Percentiles rank a stretch among this genome's conserved stretches.
Conservation (phyloP, 2,329 filamentous ascomycete species). For the Colletotrichum noveboracense region DNA sequence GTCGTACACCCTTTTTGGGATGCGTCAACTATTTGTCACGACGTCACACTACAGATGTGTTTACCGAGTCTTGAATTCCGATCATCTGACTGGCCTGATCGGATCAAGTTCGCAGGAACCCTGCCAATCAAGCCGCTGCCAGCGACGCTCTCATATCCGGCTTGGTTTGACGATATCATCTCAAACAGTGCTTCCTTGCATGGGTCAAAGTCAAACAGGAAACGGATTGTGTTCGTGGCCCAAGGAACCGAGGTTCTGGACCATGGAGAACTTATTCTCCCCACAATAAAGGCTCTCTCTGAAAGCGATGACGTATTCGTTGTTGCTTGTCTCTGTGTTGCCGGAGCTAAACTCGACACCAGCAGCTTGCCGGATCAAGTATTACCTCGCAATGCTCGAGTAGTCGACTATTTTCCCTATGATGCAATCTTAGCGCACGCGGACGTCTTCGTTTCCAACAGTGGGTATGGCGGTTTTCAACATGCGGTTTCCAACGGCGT, state of each 20-base stretch:
- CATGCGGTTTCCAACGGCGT: slow-evolving; percentile 50
- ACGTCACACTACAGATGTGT: slow-evolving; percentile 38
- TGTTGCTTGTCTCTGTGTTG: slow-evolving; percentile 24
- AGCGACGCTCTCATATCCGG: slow-evolving; percentile 35
- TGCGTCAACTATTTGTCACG: slow-evolving; percentile 24
- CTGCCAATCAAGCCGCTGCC: slow-evolving; percentile 37
- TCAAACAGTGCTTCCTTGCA: neutral
- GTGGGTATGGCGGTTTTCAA: slow-evolving; percentile 52
- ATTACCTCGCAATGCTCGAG: slow-evolving; percentile 45
- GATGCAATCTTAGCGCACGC: slow-evolving; percentile 48
- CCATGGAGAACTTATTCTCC: slow-evolving; percentile 46
- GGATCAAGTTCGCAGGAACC: slow-evolving; percentile 49
- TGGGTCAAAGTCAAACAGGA: slow-evolving; percentile 21
- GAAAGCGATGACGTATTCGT: slow-evolving; percentile 39
- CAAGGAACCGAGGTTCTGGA: slow-evolving; percentile 51
- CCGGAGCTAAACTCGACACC: neutral
- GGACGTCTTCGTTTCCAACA: slow-evolving; percentile 53
- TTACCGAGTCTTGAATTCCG: slow-evolving; percentile 41
- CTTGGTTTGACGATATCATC: slow-evolving; percentile 51
- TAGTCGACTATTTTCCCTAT: slow-evolving; percentile 54
- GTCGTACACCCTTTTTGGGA: slow-evolving; percentile 7
- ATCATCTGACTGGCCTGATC: slow-evolving; percentile 36
- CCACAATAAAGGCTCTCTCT: slow-evolving; percentile 46
- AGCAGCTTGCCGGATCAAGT: slow-evolving; percentile 24
- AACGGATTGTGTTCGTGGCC: slow-evolving; percentile 48